Evolutionary conservation across 2,329 filamentous ascomycete species (phyloP), one percentile per base, ranked within the genome.

Genomic region (Epichloe baconii): DNA sequence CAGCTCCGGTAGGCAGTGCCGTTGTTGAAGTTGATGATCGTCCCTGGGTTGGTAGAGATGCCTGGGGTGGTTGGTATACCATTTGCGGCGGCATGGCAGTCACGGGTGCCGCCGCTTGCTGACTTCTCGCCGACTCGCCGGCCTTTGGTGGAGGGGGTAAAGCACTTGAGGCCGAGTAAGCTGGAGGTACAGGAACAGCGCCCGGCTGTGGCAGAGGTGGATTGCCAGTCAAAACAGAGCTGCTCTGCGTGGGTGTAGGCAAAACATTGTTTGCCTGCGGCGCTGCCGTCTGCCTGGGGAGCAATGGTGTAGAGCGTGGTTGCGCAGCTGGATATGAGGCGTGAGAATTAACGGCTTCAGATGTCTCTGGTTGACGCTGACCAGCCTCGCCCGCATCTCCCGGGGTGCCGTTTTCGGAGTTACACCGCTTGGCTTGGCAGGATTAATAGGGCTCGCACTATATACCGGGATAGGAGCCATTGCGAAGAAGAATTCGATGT

Each of bases 381-480:
- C 51, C 36, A 6, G 38, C 21, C 37, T 42, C n/a, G 21, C 45
- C 47, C 23, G 49, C n/a, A 8, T 42, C 48, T 45, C 36, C 49
- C 7, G 34, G 12, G 12, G 35, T 45, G 36, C 42, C 19, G 74
- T 79, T 56, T 75, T 64, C 31, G 75, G 71, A 19, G 74, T 76
- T 42, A 66, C 61, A 35, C 69, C 75, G 15, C 69, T 68, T 47
- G 77, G 69, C 65, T 79, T 81, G 52, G 73, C 67, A 38, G 76
- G 73, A 58, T 70, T 76, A 63, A 83, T 80, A 44, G 80, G 79
- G 62, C 77, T 80, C 50, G 75, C 64, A 37, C 72, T 75, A 64
- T 80, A 79, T 42, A 82, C 73, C 46, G 74, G 76, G 54, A 83
- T 75, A n/a, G 78, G 73, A 47, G 79, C 71, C 79, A 83, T 83